Evolutionary conservation across 2,329 filamentous ascomycete species (phyloP), one percentile per base, ranked within the genome.

Genomic region (Phialophora expanda): DNA sequence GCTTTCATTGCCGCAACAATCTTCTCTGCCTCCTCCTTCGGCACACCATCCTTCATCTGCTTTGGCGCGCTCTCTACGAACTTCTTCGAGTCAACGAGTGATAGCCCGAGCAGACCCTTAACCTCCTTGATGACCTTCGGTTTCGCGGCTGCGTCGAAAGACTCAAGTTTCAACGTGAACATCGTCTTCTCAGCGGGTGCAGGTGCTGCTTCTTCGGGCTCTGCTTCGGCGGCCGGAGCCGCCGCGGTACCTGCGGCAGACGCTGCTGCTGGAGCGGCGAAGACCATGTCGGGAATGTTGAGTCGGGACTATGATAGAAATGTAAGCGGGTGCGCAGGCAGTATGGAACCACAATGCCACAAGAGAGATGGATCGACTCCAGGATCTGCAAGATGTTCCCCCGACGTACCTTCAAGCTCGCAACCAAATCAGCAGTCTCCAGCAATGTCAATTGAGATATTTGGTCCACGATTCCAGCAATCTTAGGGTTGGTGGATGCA

Each of bases 101-200:
- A 96, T 77, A 99, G 82, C 51, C 95, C 95, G 67, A 99, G 84
- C 87, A 99, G 86, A 76, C 88, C 89, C 89, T 99, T 99, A 84
- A 99, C 87, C 85, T 99, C 95, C 87, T 99, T 99, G 86, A 99
- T 99, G 75, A 99, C 85, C 90, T 99, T 99, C 75, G 96, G 93
- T 86, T 99, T 99, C 71, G 94, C 84, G 58, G 82, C 85, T 30
- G 93, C 85, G 61, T 99, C 96, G 78, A 98, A 96, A 41, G 90
- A 90, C 80, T 91, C 86, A 70, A 99, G 89, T 84, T 97, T 98
- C 72, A 99, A 82, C 79, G 90, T 97, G 86, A 99, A 99, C 69
- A 99, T 87, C 3, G 94, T 98, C 87, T 98, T 97, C 80, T 95
- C 92, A 73, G 93, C 89, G 46, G 90, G 90, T 2, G 92, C 91